Evolutionary conservation across 2,329 filamentous ascomycete species (phyloP).

Genomic region (Basipetospora chlamydospora): DNA sequence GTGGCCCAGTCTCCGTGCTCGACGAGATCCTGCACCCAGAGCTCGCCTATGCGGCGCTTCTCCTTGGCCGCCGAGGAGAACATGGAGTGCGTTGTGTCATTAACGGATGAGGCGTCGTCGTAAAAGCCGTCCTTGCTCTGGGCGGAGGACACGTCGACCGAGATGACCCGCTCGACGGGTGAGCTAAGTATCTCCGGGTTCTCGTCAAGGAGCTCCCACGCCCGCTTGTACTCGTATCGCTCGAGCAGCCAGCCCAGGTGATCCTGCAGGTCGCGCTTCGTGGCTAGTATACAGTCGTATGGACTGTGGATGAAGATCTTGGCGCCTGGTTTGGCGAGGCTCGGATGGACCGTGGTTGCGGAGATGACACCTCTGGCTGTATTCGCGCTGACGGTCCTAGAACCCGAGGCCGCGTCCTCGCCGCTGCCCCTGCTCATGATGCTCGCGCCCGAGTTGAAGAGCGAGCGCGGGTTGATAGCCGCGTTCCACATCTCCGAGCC

Average conservation of each 20-base stretch:
- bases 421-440: slow-evolving; percentile 48
- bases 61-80: slow-evolving; percentile 66
- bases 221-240: slow-evolving; percentile 64
- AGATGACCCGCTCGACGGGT: slow-evolving; percentile 22
- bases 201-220: slow-evolving; percentile 79
- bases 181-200: slow-evolving; percentile 58
- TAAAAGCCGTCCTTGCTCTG: slow-evolving; percentile 72
- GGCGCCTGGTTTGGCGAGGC: slow-evolving; percentile 38
- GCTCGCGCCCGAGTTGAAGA: slow-evolving; percentile 80
- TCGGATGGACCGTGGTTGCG: slow-evolving; percentile 31
- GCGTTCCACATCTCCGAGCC: slow-evolving; percentile 78
- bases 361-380: slow-evolving; percentile 13
- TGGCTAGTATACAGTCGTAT: slow-evolving; percentile 88
- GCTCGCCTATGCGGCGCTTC: slow-evolving; percentile 78
- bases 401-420: slow-evolving; percentile 38
- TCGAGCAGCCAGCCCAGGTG: slow-evolving; percentile 77
- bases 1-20: slow-evolving; percentile 57
- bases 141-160: too few relatives aligned
- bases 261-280: slow-evolving; percentile 74
- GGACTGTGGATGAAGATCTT: slow-evolving; percentile 93
- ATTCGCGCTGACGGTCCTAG: slow-evolving; percentile 23
- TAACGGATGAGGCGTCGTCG: slow-evolving; percentile 39
- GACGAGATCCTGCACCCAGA: slow-evolving; percentile 83
- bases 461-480: slow-evolving; percentile 69
- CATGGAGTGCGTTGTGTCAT: slow-evolving; percentile 18